Percentiles rank a stretch among this genome's conserved stretches.
Evolutionary conservation across 2,329 filamentous ascomycete genomes (phyloP).

Genomic region (Endoconidiophora polonica): DNA sequence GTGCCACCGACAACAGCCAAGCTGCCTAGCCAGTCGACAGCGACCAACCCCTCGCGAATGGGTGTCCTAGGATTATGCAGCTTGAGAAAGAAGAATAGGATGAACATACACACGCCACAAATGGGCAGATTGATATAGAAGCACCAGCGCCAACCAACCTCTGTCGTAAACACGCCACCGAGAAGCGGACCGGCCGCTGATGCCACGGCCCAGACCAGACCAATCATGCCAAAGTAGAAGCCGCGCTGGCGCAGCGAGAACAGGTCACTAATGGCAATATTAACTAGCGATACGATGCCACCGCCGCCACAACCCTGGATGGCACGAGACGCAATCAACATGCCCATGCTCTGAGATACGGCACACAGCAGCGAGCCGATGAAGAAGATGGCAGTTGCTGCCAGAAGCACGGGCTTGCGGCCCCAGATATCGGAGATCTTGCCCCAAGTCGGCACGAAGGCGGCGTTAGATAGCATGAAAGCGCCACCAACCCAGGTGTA

Average conservation of each 20-base stretch:
- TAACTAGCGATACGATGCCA: conserved; percentile 41
- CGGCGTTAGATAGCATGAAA: conserved; percentile 54
- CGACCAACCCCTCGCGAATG: conserved; percentile 42
- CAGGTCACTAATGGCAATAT: conserved; percentile 40
- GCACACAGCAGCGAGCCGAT: conserved; percentile 38
- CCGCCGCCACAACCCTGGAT: conserved; percentile 41
- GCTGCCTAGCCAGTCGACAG: conserved; percentile 42
- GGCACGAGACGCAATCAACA: conserved; percentile 37
- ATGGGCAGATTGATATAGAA: conserved; percentile 47
- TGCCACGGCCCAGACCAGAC: conserved; percentile 47
- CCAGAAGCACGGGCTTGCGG: conserved; percentile 36
- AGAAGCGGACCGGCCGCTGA: conserved; percentile 49
- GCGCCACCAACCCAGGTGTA: conserved; percentile 67
- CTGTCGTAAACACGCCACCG: conserved; percentile 50
- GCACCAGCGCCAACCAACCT: conserved; percentile 53
- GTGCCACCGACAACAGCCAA: conserved; percentile 55
- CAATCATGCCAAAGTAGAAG: conserved; percentile 35
- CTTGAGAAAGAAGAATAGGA: conserved; percentile 46
- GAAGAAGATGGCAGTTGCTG: conserved; percentile 35
- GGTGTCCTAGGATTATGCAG: conserved; percentile 52
- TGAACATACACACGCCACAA: conserved; percentile 28
- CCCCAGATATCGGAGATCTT: conserved; percentile 43
- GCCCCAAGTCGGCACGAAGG: conserved; percentile 53
- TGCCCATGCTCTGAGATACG: conserved; percentile 30
- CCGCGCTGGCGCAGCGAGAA: conserved; percentile 35